Base-by-base conservation (phyloP, 768 basidiomycete genomes). In the Zangia roseola region DNA sequence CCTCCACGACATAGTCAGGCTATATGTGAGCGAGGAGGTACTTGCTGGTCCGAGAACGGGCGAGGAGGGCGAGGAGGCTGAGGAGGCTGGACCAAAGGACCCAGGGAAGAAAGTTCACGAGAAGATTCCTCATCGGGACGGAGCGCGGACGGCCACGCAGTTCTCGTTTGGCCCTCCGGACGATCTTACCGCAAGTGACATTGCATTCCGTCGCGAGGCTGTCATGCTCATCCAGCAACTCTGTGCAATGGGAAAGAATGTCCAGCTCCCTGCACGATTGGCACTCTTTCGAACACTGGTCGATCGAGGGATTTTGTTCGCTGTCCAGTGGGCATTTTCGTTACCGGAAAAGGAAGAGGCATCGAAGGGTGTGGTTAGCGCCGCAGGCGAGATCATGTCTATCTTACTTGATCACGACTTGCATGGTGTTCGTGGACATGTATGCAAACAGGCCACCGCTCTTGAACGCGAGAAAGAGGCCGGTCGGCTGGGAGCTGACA, bases 191-290 rank as follows among this genome's bases (percentile, higher is more conserved):
- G 78, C 78, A 41, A 74, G 72, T 19, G 83, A 84, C 30, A 68
- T 81, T 43, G 68, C 63, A 25, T 76, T 81, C 30, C 81, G 85
- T 53, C 80, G 82, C 28, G 88, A 94, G 58, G 88, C 94, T 23
- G 80, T 98, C 40, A 70, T 87, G 37, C 84, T 99, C 54, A 76
- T 99, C 39, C 93, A 97, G 59, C 93, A 97, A 56, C 80, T 97
- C 9, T 90, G 91, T 61, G 77, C 86, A 48, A 94, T 99, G 90
- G 94, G 91, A 50, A 99, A 98, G 78, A 94, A 93, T 62, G 87
- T 97, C 9, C 95, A 97, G 64, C 76, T 97, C 16, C 86, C 88
- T 14, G 80, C 87, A 14, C 88, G 97, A 31, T 77, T 94, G 65
- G 73, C 81, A 3, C 80, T 98, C 10, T 98, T 95, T 71, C 85